Base-by-base conservation (phyloP, 495 filamentous ascomycete genomes). In the Aspergillus sclerotioniger region DNA sequence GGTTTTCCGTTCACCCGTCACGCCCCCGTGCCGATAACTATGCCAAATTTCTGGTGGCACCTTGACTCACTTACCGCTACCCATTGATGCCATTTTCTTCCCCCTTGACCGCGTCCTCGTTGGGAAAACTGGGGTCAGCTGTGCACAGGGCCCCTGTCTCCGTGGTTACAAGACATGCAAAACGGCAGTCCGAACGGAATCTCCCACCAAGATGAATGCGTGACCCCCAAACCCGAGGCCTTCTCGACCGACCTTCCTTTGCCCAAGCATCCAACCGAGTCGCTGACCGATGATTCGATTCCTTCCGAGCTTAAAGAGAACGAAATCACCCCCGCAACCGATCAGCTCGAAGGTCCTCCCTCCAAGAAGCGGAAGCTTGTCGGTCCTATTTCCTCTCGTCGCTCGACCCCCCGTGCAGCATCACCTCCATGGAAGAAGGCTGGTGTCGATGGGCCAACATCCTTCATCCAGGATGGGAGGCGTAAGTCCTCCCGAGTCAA, bases 371-470 rank as follows among this genome's bases (percentile, higher is more conserved):
- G 89, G 62, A 87, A 90, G 71, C 79, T 92, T 50, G 78, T 74
- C 56, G 80, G 82, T 43, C 62, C 73, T 48, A 72, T 72, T 16
- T 67, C 71, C 15, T 73, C 74, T 43, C 73, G 71, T 53, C 77
- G 74, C 28, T 81, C 82, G 12, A 71, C 73, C 19, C 75, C 81
- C 48, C 78, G 83, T 52, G 72, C 75, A 47, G 67, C 71, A 53
- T 97, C 94, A 31, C 94, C 94, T 56, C 94, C 94, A 21, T 98
- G 94, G 94, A 98, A 94, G 76, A 93, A 86, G 70, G 77, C 88
- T 51, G 86, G 89, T 46, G 89, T 85, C 25, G 90, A 96, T 44
- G 95, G 93, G 0, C 94, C 94, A 4, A 90, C 94, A 8, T 88
- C 90, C 0, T 90, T 96, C 61, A 72, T 87, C 21, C 85, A 87